Evolutionary conservation across 208 protist genomes (phyloP).

Genomic region (Leishmania aethiopica): DNA sequence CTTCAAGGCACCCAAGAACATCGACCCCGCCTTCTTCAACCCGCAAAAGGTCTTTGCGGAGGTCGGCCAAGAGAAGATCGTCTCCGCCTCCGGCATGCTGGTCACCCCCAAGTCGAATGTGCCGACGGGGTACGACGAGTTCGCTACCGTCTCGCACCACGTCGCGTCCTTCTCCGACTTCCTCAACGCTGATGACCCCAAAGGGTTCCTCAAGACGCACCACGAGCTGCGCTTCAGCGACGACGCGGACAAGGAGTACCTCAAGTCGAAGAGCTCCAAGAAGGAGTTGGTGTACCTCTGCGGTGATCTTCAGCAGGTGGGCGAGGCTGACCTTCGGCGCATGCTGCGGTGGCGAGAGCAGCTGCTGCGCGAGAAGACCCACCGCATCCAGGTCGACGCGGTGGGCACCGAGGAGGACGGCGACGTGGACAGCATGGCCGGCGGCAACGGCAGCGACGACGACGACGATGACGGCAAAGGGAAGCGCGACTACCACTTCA

Average conservation of each 20-base stretch:
- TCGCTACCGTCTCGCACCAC: conserved; percentile 78
- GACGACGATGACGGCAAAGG: conserved; percentile 35
- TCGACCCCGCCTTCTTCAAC: conserved; percentile 97
- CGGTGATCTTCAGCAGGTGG: conserved; percentile 94
- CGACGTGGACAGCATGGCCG: conserved; percentile 34
- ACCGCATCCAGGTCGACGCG: conserved; percentile 15
- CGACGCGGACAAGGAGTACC: conserved; percentile 78
- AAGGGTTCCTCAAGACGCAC: conserved; percentile 84
- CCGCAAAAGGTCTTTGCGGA: conserved; percentile 96
- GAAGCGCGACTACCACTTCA: conserved; percentile 48
- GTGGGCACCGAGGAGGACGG: conserved; percentile 24
- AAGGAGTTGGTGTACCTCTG: conserved; percentile 93
- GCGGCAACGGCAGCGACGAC: conserved; percentile 26
- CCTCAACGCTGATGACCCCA: conserved; percentile 87
- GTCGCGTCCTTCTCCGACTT: conserved; percentile 90
- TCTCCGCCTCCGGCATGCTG: conserved; percentile 69
- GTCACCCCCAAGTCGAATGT: conserved; percentile 81
- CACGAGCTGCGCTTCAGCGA: conserved; percentile 91
- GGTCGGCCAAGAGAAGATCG: conserved; percentile 89
- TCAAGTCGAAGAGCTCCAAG: conserved; percentile 85
- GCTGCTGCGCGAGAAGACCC: conserved; percentile 71
- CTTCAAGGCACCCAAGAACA: conserved; percentile 95
- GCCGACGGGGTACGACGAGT: conserved; percentile 92
- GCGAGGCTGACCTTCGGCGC: conserved; percentile 92
- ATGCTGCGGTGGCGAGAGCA: conserved; percentile 95